These are phyloP conservation scores for Exserohilum turcica DNA, from an alignment of 2,329 filamentous ascomycete species.

Conservation along the genomic window DNA sequence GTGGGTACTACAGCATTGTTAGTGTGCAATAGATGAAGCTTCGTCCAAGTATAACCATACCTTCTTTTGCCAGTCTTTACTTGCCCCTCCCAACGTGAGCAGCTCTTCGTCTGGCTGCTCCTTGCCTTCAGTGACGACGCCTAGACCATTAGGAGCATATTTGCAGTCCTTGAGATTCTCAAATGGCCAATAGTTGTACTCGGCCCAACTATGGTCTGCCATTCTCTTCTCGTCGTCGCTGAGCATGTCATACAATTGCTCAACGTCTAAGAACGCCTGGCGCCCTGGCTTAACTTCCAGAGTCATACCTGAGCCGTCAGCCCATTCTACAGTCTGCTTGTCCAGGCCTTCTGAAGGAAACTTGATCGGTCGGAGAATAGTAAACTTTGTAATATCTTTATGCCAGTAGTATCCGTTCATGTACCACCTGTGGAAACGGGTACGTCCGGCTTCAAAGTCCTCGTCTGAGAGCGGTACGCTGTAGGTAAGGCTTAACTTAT, in stretches of 20 bases:
- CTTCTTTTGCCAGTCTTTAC: slow-evolving; percentile 6
- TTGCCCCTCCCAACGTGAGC: background rate
- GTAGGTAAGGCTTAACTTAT: slow-evolving; percentile 2
- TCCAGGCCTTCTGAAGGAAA: background rate
- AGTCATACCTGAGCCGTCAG: background rate
- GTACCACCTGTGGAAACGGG: slow-evolving; percentile 7
- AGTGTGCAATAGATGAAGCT: background rate
- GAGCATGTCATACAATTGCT: slow-evolving; percentile 6
- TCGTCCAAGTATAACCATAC: background rate
- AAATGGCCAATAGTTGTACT: slow-evolving; percentile 3
- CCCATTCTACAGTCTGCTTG: slow-evolving; percentile 6
- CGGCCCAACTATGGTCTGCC: slow-evolving; percentile 1
- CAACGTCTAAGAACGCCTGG: slow-evolving; percentile 2
- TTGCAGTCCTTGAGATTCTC: slow-evolving; percentile 6
- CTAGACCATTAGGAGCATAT: slow-evolving; percentile 1
- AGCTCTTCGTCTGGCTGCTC: slow-evolving; percentile 3
- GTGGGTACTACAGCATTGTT: background rate
- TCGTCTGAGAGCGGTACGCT: slow-evolving; percentile 3
- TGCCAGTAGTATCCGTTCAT: slow-evolving; percentile 1
- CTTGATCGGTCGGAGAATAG: slow-evolving; percentile 6
- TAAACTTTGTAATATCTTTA: background rate
- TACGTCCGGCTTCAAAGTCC: slow-evolving; percentile 4
- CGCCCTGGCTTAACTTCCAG: slow-evolving; percentile 6
- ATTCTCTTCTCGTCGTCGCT: slow-evolving; percentile 7
- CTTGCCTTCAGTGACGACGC: slow-evolving; percentile 4